phyloP scores from a whole-genome alignment of 352 stramenopile genomes.

The Phytopythium helicoides region DNA sequence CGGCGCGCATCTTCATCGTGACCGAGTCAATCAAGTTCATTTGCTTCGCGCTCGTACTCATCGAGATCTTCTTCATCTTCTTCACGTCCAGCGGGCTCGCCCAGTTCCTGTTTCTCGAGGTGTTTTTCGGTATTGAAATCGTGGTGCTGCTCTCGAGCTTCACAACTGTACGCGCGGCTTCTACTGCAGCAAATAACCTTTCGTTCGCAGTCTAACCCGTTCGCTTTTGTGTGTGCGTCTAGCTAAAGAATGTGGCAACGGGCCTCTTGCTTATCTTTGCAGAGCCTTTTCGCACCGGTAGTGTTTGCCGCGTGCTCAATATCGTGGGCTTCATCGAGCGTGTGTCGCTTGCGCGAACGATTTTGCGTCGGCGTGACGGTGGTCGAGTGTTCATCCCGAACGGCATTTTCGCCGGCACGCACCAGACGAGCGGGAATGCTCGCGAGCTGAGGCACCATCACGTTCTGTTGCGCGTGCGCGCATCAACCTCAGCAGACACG shows the following conservation, averaged over 20 bases:
- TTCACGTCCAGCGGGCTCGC: slow-evolving; percentile 64
- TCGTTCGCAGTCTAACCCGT: neutral
- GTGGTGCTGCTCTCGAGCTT: slow-evolving; percentile 60
- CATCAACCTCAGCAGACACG: slow-evolving; percentile 31
- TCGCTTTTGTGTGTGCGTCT: slow-evolving; percentile 4
- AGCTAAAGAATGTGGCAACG: slow-evolving; percentile 82
- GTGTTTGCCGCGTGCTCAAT: slow-evolving; percentile 46
- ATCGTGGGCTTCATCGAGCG: slow-evolving; percentile 68
- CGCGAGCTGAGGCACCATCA: slow-evolving; percentile 52
- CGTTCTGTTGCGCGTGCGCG: slow-evolving; percentile 40
- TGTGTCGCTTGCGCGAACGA: slow-evolving; percentile 74
- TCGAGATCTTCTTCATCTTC: slow-evolving; percentile 87
- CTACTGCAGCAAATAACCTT: neutral
- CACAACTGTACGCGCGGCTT: slow-evolving; percentile 39
- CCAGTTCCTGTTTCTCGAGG: slow-evolving; percentile 60
- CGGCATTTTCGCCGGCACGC: slow-evolving; percentile 68
- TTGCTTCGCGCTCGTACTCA: slow-evolving; percentile 65
- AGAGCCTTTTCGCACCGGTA: slow-evolving; percentile 75
- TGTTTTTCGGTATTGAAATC: slow-evolving; percentile 66
- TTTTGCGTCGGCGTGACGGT: slow-evolving; percentile 59
- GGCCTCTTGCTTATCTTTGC: slow-evolving; percentile 85
- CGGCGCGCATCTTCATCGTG: slow-evolving; percentile 79
- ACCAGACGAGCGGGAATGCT: slow-evolving; percentile 65
- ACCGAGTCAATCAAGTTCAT: slow-evolving; percentile 78
- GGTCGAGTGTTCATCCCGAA: slow-evolving; percentile 79